Percentiles rank a stretch among this genome's conserved stretches.
These are phyloP conservation scores for Fistulinella prunicolor DNA, from an alignment of 768 basidiomycete species.

Conservation along the genomic window DNA sequence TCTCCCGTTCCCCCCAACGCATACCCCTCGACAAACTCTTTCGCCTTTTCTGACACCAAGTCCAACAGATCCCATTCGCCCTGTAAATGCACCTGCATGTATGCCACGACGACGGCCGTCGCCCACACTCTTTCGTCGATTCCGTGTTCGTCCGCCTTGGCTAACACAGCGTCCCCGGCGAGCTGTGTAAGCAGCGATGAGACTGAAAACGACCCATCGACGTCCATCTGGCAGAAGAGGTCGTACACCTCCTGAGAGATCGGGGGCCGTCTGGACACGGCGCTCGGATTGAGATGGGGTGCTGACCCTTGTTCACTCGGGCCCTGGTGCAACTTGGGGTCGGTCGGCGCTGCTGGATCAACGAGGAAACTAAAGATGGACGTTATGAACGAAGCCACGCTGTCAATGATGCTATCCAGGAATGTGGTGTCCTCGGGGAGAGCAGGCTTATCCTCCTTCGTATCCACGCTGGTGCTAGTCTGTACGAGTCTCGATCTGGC, in stretches of 20 bases:
- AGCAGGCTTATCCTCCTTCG: too few relatives aligned
- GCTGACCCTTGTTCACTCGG: neutral
- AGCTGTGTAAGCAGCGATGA: constrained; percentile 32
- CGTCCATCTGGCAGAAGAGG: constrained; percentile 39
- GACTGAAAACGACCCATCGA: constrained; percentile 49
- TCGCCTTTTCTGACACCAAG: constrained; percentile 40
- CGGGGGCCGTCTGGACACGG: too few relatives aligned
- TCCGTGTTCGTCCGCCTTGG: constrained; percentile 16
- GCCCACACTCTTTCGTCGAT: constrained; percentile 42
- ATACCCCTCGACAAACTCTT: constrained; percentile 36
- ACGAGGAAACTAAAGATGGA: constrained; percentile 14
- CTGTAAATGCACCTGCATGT: constrained; percentile 37
- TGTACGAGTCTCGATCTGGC: constrained; percentile 16
- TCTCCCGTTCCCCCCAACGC: neutral
- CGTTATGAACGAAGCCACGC: constrained; percentile 15
- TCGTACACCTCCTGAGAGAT: constrained; percentile 28
- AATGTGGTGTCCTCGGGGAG: constrained; percentile 2
- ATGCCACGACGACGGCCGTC: constrained; percentile 49
- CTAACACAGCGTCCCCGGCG: constrained; percentile 35
- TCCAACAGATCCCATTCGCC: constrained; percentile 40
- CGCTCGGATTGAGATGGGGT: too few relatives aligned
- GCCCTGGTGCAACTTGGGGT: neutral
- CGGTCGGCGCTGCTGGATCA: neutral
- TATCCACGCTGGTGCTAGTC: neutral
- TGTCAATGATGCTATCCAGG: constrained; percentile 18